Conservation (phyloP, 495 filamentous ascomycete species). For the Neurospora terricola region DNA sequence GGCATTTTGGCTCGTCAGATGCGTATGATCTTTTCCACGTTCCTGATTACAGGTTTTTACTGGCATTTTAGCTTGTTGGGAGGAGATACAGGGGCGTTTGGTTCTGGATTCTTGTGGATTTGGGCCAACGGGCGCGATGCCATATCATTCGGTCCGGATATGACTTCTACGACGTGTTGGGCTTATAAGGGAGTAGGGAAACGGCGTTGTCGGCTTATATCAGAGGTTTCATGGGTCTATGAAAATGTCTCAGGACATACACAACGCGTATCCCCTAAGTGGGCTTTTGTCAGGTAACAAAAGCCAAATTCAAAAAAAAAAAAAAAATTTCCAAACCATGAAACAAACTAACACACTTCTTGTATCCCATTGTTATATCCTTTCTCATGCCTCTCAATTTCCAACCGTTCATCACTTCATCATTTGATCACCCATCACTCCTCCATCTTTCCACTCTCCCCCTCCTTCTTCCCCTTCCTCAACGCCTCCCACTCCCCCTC, state of each 20-base stretch:
- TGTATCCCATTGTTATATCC: neutral
- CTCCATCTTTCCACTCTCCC: neutral
- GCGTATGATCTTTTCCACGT: neutral
- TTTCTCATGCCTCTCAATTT: neutral
- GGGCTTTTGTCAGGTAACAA: neutral
- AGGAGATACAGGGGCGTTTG: neutral
- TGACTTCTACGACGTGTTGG: neutral
- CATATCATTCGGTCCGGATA: neutral
- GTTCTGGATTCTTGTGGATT: neutral
- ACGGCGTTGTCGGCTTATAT: neutral
- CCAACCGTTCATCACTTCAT: neutral
- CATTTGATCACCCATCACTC: neutral
- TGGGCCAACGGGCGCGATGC: neutral
- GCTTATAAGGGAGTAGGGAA: neutral
- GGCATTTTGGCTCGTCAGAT: neutral
- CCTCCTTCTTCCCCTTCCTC: neutral
- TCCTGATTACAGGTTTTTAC: neutral
- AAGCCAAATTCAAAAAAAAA: neutral
- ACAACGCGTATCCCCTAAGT: no score
- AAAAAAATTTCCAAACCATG: neutral
- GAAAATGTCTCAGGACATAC: neutral
- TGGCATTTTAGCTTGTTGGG: neutral
- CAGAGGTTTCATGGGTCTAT: neutral
- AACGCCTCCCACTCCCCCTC: constrained; percentile 36
- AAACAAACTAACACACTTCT: neutral